Conservation (phyloP, 1,139 yeast species). For the Suhomyces anneliseae region DNA sequence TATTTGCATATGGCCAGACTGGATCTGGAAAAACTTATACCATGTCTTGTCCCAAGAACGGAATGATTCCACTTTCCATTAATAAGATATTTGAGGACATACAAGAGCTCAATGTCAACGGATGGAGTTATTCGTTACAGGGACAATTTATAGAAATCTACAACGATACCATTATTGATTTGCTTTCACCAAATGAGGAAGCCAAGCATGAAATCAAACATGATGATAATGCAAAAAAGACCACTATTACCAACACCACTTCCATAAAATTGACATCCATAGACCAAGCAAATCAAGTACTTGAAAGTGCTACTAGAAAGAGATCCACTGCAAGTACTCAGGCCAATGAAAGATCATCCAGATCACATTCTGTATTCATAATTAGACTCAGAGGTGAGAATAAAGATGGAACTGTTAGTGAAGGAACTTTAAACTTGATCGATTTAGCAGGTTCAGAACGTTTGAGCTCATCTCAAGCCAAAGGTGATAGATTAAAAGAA, state of each 20-base stretch:
- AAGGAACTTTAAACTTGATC: constrained; percentile 70
- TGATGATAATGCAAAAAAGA: constrained; percentile 51
- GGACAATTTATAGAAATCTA: constrained; percentile 91
- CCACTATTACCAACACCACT: constrained; percentile 62
- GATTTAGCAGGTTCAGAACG: constrained; percentile 93
- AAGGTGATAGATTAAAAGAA: constrained; percentile 80
- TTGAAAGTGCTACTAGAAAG: constrained; percentile 57
- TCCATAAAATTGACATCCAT: constrained; percentile 48
- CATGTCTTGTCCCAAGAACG: constrained; percentile 72
- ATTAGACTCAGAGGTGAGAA: constrained; percentile 61
- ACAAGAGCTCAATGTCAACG: constrained; percentile 46
- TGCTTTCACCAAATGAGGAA: constrained; percentile 40
- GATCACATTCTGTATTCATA: constrained; percentile 72
- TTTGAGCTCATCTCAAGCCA: constrained; percentile 69
- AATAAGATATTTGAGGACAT: constrained; percentile 68
- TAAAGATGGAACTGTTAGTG: constrained; percentile 48
- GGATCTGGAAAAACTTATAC: constrained; percentile 96
- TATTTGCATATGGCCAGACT: constrained; percentile 96
- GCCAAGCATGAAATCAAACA: constrained; percentile 72
- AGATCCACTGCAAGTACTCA: constrained; percentile 82
- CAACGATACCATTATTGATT: constrained; percentile 76
- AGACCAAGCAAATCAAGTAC: constrained; percentile 49
- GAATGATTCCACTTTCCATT: constrained; percentile 82
- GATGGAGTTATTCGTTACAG: constrained; percentile 64
- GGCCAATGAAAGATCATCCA: constrained; percentile 74